A percentile compares a stretch with the other conserved stretches of the same genome.
These are phyloP conservation scores for Lonicera japonica DNA, from an alignment of 129 eudicot species.

Conservation along the genomic window DNA sequence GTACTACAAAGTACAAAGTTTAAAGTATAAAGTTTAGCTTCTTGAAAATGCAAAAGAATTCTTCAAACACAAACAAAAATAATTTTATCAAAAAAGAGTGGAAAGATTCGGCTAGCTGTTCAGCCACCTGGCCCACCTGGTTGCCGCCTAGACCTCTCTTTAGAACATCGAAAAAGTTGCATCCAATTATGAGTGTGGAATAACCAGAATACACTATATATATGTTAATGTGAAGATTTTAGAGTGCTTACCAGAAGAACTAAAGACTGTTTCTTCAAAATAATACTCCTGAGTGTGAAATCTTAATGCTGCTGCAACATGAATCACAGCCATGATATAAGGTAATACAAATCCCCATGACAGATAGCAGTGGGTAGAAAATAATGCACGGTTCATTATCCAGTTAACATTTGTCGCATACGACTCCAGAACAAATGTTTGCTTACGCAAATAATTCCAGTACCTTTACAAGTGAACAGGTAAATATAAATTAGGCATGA, in stretches of 20 bases:
- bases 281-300: constrained; percentile 30
- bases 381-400: constrained; percentile 88
- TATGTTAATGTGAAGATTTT: too few species aligned
- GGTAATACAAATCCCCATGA: constrained; percentile 97
- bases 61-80: too few species aligned
- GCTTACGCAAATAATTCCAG: constrained; percentile 97
- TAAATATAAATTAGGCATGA: not conserved
- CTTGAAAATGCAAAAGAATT: too few species aligned
- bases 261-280: constrained; percentile 38
- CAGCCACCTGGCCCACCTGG: too few species aligned
- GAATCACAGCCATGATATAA: constrained; percentile 66
- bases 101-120: too few species aligned
- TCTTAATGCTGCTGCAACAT: constrained; percentile 70
- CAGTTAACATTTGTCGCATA: constrained; percentile 65
- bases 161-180: too few species aligned
- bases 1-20: too few species aligned
- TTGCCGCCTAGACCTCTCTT: too few species aligned
- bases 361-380: constrained; percentile 70
- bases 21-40: too few species aligned
- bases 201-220: too few species aligned
- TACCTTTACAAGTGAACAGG: constrained; percentile 39
- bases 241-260: constrained; percentile 39
- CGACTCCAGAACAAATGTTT: constrained; percentile 92
- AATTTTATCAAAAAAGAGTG: too few species aligned
- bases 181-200: too few species aligned